Evolutionary conservation across 140 eudicot species (phyloP).

Genomic region (Flaveria floridana): DNA sequence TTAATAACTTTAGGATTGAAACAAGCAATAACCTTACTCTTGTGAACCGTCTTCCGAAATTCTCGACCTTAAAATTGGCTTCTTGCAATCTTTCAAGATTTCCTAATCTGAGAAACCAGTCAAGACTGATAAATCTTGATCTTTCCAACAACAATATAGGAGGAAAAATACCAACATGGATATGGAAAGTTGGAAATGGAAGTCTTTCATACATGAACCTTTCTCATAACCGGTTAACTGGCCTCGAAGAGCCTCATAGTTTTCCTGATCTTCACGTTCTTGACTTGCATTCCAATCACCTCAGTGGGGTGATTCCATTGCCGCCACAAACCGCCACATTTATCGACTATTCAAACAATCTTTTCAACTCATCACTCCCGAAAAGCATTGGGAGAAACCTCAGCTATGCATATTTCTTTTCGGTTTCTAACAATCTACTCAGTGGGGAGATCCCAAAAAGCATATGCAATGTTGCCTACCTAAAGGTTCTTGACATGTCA

Average conservation of each 20-base stretch:
- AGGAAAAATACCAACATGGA: constrained; percentile 59
- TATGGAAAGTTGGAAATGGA: constrained; percentile 46
- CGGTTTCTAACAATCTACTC: constrained; percentile 52
- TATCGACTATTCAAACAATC: constrained; percentile 58
- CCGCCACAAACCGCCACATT: constrained; percentile 44
- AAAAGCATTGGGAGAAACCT: constrained; percentile 36
- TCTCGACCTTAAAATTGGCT: constrained; percentile 42
- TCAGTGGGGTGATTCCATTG: constrained; percentile 48
- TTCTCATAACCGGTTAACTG: constrained; percentile 42
- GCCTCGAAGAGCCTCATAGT: constrained; percentile 28
- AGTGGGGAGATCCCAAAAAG: constrained; percentile 49
- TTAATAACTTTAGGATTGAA: constrained; percentile 41
- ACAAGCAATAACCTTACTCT: constrained; percentile 14
- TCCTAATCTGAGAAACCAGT: constrained; percentile 47
- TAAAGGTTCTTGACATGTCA: constrained; percentile 65
- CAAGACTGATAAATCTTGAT: constrained; percentile 33
- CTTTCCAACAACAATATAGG: constrained; percentile 57
- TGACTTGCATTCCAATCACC: constrained; percentile 49
- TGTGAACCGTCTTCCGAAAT: constrained; percentile 27
- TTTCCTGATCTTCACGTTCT: constrained; percentile 32
- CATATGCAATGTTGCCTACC: constrained; percentile 49
- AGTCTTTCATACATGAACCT: constrained; percentile 44
- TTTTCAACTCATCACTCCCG: constrained; percentile 47
- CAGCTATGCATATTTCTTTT: constrained; percentile 39
- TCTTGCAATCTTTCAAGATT: constrained; percentile 47